Evolutionary conservation across 169 alveolate genomes (phyloP), one percentile per base, ranked within the genome.

Genomic region (Miamiensis avidus): DNA sequence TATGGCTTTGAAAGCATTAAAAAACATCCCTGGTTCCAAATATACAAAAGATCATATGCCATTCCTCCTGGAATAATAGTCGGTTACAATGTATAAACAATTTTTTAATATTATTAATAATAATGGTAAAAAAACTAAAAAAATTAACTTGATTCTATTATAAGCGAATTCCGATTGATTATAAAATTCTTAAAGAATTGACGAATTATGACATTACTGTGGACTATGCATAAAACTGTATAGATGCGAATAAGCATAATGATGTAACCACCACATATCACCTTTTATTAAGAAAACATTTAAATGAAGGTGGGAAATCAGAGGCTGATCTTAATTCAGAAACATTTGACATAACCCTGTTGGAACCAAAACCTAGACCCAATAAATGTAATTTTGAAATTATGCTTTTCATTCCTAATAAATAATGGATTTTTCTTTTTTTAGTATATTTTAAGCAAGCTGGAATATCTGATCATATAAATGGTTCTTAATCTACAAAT

Each of bases 11-110:
- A 79, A 25, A 89, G 83, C 34, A 93, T 93, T 31, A 81, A 92
- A 84, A 83, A 85, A n/a, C 97, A 94, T 86, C 92, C 92, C 29
- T 94, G 95, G 95, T 92, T 91, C 85, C 88, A 88, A 33, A 31
- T 75, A 29, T 76, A 81, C 49, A 81, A 76, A 65, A 76, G 88
- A 86, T 25, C 83, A 25, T 78, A 79, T 81, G 81, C 77, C 0
- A 86, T 86, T 29, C 86, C 87, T 64, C 87, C 85, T 0, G 94
- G 94, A 33, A 90, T 90, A 11, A 82, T 86, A 25, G 89, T 90
- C 15, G 94, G 94, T 20, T 86, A 82, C 79, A 87, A 90, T 74
- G 88, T n/a, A 89, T 84, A 1, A 49, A 49, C 90, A 89, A 26
- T 31, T 81, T 29, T 76, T 26, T 76, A 76, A 29, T 76, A 29